A percentile compares a stretch with the other conserved stretches of the same genome.
Evolutionary conservation across 78 protist genomes (phyloP).

Genomic region (Pelomyxa schiedti): DNA sequence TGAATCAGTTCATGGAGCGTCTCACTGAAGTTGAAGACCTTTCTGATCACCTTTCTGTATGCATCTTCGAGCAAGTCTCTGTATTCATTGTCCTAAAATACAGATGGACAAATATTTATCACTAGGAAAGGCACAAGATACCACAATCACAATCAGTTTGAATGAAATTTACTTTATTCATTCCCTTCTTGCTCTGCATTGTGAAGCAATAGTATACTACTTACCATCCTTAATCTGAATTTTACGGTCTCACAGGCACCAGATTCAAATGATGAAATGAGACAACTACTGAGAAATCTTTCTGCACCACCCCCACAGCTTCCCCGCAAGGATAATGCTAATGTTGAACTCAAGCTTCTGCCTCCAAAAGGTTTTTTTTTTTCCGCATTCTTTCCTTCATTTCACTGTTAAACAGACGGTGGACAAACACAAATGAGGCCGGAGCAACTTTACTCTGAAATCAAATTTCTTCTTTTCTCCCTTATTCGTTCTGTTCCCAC

Average conservation of each 20-base stretch:
- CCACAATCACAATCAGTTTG: slow-evolving; percentile 35
- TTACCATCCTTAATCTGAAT: too few species aligned
- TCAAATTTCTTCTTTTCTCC: slow-evolving; percentile 17
- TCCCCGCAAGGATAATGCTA: slow-evolving; percentile 44
- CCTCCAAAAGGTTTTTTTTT: too few species aligned
- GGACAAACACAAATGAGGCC: too few species aligned
- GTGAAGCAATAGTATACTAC: slow-evolving; percentile 19
- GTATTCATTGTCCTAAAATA: too few species aligned
- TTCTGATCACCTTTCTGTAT: slow-evolving; percentile 35
- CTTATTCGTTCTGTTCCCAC: slow-evolving; percentile 12
- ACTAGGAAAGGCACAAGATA: neutral
- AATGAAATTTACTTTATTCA: slow-evolving; percentile 60
- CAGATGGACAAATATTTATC: slow-evolving; percentile 23
- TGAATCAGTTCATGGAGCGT: slow-evolving; percentile 27
- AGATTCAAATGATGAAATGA: neutral
- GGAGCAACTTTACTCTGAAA: slow-evolving; percentile 38
- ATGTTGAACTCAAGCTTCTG: slow-evolving; percentile 27
- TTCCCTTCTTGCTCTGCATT: slow-evolving; percentile 12
- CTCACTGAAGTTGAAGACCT: slow-evolving; percentile 49
- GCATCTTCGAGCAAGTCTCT: too few species aligned
- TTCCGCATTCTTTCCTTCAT: too few species aligned
- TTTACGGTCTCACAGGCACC: too few species aligned
- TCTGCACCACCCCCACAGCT: slow-evolving; percentile 45
- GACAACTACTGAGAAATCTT: slow-evolving; percentile 14
- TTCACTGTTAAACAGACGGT: neutral